Percentiles rank a stretch among this genome's conserved stretches.
These are phyloP conservation scores for Tolypocladium inflatum DNA, from an alignment of 2,329 filamentous ascomycete genomes.

Conservation along the genomic window DNA sequence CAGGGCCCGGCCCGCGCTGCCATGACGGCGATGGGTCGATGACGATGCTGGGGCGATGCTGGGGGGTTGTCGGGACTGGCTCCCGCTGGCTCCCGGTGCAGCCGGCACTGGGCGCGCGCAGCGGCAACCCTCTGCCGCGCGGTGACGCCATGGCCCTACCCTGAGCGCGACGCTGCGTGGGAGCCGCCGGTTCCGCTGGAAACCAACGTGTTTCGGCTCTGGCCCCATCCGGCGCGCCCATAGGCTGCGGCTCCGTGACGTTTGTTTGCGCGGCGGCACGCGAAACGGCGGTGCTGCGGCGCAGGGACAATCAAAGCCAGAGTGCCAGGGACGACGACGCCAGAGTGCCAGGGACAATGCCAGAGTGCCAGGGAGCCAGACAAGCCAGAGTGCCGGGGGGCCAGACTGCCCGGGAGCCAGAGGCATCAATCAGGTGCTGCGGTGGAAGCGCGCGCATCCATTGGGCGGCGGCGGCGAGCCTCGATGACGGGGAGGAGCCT, in stretches of 20 bases:
- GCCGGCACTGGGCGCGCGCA: too few species aligned
- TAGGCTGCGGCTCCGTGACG: neutral
- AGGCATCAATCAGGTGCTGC: too few species aligned
- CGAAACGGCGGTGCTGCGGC: neutral
- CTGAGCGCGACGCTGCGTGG: neutral
- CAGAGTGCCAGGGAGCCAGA: too few species aligned
- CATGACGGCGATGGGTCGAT: neutral
- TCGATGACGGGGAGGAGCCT: neutral
- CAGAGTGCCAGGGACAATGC: too few species aligned
- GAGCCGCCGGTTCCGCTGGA: too few species aligned
- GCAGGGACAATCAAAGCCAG: neutral
- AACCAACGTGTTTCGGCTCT: neutral
- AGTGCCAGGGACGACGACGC: too few species aligned
- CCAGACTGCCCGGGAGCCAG: too few species aligned
- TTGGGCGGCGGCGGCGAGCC: neutral
- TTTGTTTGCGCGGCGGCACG: neutral
- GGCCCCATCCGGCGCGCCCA: neutral
- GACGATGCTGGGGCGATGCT: neutral
- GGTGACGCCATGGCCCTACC: neutral
- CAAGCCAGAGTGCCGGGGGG: too few species aligned
- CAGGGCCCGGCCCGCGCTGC: too few species aligned
- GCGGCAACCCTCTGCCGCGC: neutral
- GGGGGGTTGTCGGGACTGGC: neutral
- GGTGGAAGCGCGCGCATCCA: neutral
- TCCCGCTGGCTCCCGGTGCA: neutral